Base-by-base conservation (phyloP, 345 rosid species). In the Barbarea vulgaris region DNA sequence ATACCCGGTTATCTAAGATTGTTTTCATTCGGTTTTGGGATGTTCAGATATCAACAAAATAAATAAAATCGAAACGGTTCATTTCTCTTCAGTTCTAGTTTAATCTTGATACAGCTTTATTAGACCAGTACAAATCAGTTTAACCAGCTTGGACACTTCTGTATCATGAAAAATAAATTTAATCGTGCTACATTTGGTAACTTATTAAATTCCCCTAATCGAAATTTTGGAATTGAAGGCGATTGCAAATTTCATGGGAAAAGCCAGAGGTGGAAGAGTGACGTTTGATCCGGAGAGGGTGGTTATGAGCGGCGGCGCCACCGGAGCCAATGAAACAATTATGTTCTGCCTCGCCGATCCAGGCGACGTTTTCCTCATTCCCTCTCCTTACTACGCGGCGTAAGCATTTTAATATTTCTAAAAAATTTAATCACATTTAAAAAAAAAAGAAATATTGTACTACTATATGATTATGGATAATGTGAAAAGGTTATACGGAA, bases 221-320 rank as follows among this genome's bases (percentile, higher is more conserved):
- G 2, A 55, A 44, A 3, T 27, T 73, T 42, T 64, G n/a, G 34
- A 15, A 30, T 12, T 56, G 58, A 80, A 92, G 91, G 97, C 88
- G 4, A 82, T 89, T 52, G 98, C 97, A 2, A 82, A 88, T 64
- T 88, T 93, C 41, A 93, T 93, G 98, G 89, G 81, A 22, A 89
- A 64, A 72, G 85, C 77, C 19, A 82, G 96, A 83, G 90, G 90
- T 2, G 85, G 79, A 8, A 82, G 79, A 75, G 89, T 76, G 9
- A 81, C 46, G 55, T 91, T 89, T 60, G 91, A 93, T 54, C 91
- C 93, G 0, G 83, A 85, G 11, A 85, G 97, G 14, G 36, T 91
- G 9, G 96, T 91, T 9, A 89, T 93, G 98, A 75, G 87, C 37
- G 98, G 97, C 11, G 97, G 96, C 25, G 97, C 97, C 15, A 93